These are phyloP conservation scores for Coelastrella sp. DNA, from an alignment of 139 green algal species.

Conservation along the genomic window DNA sequence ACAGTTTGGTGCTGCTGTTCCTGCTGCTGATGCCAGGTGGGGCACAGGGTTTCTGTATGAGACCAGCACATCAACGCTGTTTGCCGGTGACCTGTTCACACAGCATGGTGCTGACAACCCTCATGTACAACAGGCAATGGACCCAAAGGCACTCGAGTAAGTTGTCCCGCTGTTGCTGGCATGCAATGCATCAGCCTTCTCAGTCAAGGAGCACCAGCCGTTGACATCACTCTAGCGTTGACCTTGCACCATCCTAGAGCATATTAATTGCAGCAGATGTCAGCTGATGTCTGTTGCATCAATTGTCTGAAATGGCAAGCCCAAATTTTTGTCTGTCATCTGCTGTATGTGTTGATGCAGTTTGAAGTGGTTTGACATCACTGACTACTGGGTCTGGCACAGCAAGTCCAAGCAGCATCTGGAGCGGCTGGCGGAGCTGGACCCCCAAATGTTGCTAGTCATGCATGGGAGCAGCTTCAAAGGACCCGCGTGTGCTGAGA, in stretches of 20 bases:
- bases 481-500: slow-evolving; percentile 5
- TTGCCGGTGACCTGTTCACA: slow-evolving; percentile 18
- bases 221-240: no score
- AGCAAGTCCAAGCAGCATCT: background rate
- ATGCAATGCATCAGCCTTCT: no score
- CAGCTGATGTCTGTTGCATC: no score
- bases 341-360: background rate
- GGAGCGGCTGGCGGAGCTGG: background rate
- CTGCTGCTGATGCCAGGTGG: background rate
- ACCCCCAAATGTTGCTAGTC: slow-evolving; percentile 1
- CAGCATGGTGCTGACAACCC: background rate
- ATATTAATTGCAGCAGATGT: no score
- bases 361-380: slow-evolving; percentile 33
- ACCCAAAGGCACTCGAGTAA: background rate
- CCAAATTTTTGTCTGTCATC: background rate
- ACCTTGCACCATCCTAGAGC: no score
- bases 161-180: background rate
- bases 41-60: slow-evolving; percentile 9
- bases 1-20: no score
- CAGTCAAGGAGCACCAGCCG: no score
- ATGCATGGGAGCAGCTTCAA: slow-evolving; percentile 20
- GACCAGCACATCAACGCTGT: background rate
- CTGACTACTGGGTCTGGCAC: slow-evolving; percentile 29
- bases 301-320: background rate
- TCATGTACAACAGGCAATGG: background rate